Percentiles rank a stretch among this genome's conserved stretches.
phyloP scores from a whole-genome alignment of 768 basidiomycete genomes.

The Multifurca ochricompacta region DNA sequence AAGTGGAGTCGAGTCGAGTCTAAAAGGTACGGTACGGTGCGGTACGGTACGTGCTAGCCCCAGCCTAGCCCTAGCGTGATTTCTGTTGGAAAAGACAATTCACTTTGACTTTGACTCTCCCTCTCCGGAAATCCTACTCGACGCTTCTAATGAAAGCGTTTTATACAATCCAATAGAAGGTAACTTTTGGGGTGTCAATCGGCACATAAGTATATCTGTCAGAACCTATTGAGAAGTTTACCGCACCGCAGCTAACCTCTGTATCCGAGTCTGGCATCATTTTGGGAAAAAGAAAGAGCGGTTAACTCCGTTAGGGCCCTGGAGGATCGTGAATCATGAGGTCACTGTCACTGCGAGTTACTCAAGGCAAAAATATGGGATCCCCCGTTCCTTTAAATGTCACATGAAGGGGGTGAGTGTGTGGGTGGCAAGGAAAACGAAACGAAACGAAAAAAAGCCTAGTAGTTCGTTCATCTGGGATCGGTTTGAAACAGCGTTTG shows the following conservation, averaged over 20 bases:
- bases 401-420: too few species aligned
- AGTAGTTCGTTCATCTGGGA: too few species aligned
- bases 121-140: not conserved
- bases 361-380: too few species aligned
- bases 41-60: not conserved
- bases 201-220: constrained; percentile 1
- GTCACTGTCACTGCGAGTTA: too few species aligned
- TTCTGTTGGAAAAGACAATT: not conserved
- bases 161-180: not conserved
- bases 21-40: too few species aligned
- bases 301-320: not conserved
- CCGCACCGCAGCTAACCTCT: not conserved
- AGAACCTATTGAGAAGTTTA: not conserved
- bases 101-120: not conserved
- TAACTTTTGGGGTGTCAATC: constrained; percentile 2
- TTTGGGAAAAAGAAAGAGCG: not conserved
- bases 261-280: not conserved
- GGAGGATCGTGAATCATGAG: constrained; percentile 3
- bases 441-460: too few species aligned
- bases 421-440: too few species aligned
- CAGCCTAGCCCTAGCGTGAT: not conserved
- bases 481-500: too few species aligned
- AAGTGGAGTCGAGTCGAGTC: not conserved
- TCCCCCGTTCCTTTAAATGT: too few species aligned
- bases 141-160: not conserved